A percentile compares a stretch with the other conserved stretches of the same genome.
Evolutionary conservation across 441 rosid genomes (phyloP).

Genomic region (Hypseocharis bilobata): DNA sequence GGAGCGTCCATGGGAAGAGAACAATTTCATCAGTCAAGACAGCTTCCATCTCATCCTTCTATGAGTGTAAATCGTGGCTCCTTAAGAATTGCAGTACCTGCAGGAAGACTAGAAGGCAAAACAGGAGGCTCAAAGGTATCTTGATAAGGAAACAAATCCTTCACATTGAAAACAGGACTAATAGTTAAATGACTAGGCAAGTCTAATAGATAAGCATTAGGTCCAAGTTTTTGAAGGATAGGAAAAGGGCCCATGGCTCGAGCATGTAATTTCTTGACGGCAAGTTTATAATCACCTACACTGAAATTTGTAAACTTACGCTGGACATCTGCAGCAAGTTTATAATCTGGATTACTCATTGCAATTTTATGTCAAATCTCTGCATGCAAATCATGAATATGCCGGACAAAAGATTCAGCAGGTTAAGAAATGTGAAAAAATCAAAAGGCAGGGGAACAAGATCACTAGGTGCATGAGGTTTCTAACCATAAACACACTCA

Average conservation of each 20-base stretch:
- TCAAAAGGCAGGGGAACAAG: neutral
- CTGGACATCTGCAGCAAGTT: neutral
- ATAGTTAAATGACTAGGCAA: neutral
- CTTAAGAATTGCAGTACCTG: neutral
- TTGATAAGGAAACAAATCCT: neutral
- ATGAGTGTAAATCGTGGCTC: too few relatives aligned
- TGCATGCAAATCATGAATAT: neutral
- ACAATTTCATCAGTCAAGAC: too few relatives aligned
- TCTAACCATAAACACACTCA: neutral
- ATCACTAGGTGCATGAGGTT: neutral
- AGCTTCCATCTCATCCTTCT: too few relatives aligned
- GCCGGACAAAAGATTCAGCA: neutral
- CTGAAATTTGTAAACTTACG: neutral
- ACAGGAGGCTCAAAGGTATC: slow-evolving; percentile 1
- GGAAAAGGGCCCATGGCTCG: neutral
- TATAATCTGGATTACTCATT: neutral
- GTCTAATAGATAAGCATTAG: slow-evolving; percentile 3
- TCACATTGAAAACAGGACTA: neutral
- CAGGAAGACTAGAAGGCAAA: neutral
- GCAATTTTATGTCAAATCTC: neutral
- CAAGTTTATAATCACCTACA: neutral
- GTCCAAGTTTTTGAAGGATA: neutral
- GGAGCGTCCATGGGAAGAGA: too few relatives aligned
- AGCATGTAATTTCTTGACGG: neutral
- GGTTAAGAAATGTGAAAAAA: neutral